phyloP scores from a whole-genome alignment of 306 rosid genomes.

The Notholithocarpus densiflorus region DNA sequence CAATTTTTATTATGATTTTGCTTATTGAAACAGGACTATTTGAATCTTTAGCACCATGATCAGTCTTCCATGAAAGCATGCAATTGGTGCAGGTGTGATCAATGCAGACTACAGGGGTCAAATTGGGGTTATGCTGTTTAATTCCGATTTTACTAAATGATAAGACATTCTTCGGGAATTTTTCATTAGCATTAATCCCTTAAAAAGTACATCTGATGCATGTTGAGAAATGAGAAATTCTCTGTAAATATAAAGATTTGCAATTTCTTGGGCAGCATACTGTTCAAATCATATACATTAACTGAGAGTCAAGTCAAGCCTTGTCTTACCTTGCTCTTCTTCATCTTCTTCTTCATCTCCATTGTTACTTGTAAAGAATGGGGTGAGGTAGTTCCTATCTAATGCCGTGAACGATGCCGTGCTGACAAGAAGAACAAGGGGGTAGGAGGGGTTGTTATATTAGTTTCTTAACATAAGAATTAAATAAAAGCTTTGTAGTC shows the following conservation, averaged over 20 bases:
- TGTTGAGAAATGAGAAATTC: not conserved
- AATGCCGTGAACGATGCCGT: constrained; percentile 81
- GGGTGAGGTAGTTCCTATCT: constrained; percentile 91
- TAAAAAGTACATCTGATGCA: not conserved
- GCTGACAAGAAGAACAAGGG: constrained; percentile 41
- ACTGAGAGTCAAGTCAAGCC: constrained; percentile 13
- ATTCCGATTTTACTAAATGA: not conserved
- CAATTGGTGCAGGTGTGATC: not conserved
- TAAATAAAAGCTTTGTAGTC: not conserved
- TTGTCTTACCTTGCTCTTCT: constrained; percentile 58
- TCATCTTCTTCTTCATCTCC: constrained; percentile 67
- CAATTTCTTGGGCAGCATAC: constrained; percentile 11
- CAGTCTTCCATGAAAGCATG: not conserved
- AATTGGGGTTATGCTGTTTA: not conserved
- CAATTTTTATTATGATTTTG: not conserved
- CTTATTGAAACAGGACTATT: not conserved
- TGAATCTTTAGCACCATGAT: not conserved
- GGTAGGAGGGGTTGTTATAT: not conserved
- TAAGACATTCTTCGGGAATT: not conserved
- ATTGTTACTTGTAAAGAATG: constrained; percentile 91
- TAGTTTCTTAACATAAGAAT: not conserved
- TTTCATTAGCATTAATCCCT: not conserved
- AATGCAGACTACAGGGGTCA: not conserved
- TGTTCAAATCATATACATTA: not conserved
- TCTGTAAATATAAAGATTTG: constrained; percentile 1